Conservation (phyloP, 495 filamentous ascomycete genomes). For the Xylaria palmicola region DNA sequence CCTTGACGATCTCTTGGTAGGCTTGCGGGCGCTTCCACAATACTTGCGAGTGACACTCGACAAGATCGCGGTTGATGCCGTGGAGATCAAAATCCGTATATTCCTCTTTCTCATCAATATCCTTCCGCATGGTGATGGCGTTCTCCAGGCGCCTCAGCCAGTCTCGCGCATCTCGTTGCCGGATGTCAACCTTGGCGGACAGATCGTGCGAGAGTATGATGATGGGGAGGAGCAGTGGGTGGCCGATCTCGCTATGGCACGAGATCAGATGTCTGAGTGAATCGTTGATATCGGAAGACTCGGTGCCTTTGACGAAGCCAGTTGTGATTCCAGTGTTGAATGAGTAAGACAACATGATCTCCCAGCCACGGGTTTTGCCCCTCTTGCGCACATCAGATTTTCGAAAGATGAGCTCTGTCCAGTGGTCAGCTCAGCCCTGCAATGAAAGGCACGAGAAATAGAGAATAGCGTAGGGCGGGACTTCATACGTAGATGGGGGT, state of each 20-base stretch:
- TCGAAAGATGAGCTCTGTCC: slow-evolving; percentile 52
- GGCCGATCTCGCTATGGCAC: slow-evolving; percentile 45
- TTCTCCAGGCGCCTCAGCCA: slow-evolving; percentile 57
- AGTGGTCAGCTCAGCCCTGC: not conserved
- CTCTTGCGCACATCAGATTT: slow-evolving; percentile 59
- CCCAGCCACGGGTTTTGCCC: slow-evolving; percentile 57
- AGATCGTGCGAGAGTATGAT: slow-evolving; percentile 55
- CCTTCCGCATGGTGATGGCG: slow-evolving; percentile 55
- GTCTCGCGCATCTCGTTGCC: slow-evolving; percentile 55
- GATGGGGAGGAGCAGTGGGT: slow-evolving; percentile 54
- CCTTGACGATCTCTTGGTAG: slow-evolving; percentile 51
- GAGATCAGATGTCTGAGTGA: slow-evolving; percentile 45
- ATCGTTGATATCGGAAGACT: slow-evolving; percentile 46
- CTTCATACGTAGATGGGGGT: slow-evolving; percentile 50
- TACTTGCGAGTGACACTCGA: slow-evolving; percentile 57
- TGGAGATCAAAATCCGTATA: slow-evolving; percentile 54
- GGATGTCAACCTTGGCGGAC: slow-evolving; percentile 46
- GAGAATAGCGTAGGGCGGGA: not conserved
- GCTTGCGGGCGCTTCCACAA: slow-evolving; percentile 59
- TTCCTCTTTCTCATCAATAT: slow-evolving; percentile 50
- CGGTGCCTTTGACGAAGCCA: slow-evolving; percentile 55
- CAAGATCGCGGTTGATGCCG: slow-evolving; percentile 54
- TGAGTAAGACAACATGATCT: slow-evolving; percentile 57
- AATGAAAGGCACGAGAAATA: not conserved
- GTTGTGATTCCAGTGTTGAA: slow-evolving; percentile 50